Conservation (phyloP, 2,329 filamentous ascomycete species). For the Dactylellina parvicollis region DNA sequence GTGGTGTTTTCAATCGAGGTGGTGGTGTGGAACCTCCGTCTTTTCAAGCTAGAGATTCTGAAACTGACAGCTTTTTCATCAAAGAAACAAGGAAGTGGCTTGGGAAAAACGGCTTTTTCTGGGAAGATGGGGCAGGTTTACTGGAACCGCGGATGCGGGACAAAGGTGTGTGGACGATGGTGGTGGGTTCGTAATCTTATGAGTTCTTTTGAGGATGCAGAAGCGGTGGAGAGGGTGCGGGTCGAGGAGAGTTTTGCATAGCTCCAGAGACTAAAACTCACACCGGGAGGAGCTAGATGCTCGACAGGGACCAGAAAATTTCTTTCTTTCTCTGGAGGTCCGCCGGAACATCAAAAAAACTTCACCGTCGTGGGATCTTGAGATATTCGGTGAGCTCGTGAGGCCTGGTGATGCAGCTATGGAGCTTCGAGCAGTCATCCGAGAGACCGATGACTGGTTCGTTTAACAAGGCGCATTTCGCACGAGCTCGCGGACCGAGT, state of each 20-base stretch:
- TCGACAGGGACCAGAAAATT: slow-evolving; percentile 32
- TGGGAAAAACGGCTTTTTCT: slow-evolving; percentile 40
- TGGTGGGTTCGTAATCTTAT: slow-evolving; percentile 40
- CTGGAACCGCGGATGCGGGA: slow-evolving; percentile 54
- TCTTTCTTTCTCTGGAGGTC: not conserved
- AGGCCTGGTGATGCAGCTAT: slow-evolving; percentile 28
- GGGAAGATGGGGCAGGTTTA: slow-evolving; percentile 29
- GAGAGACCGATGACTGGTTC: slow-evolving; percentile 30
- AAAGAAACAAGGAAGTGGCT: slow-evolving; percentile 47
- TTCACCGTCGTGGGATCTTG: slow-evolving; percentile 1
- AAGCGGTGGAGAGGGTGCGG: slow-evolving; percentile 29
- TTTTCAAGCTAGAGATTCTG: slow-evolving; percentile 1
- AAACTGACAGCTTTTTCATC: slow-evolving; percentile 17
- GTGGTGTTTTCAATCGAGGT: not conserved
- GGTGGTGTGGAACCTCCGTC: slow-evolving; percentile 35
- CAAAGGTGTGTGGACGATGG: slow-evolving; percentile 24
- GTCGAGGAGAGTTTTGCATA: not conserved
- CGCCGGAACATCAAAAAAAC: not conserved
- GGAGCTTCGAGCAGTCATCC: slow-evolving; percentile 27
- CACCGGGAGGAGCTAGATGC: slow-evolving; percentile 5
- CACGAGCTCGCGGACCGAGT: slow-evolving; percentile 50
- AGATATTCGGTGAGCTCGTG: slow-evolving; percentile 24
- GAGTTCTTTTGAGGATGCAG: slow-evolving; percentile 40
- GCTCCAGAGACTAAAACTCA: not conserved
- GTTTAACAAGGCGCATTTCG: slow-evolving; percentile 24